phyloP scores from a whole-genome alignment of 306 rosid genomes.

The Pyrus pyrifolia region DNA sequence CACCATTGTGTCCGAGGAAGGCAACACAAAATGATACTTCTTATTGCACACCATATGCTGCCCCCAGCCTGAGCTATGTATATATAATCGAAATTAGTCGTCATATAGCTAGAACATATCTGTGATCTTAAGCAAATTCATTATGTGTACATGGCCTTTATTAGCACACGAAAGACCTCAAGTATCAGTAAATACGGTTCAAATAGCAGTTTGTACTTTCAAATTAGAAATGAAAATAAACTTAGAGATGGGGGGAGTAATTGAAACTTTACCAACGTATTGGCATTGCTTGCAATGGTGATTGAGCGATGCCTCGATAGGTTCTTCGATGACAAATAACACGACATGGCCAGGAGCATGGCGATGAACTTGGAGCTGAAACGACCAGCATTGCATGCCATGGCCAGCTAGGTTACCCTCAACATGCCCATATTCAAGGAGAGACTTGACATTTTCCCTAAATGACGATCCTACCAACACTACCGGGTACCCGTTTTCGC shows the following conservation, averaged over 20 bases:
- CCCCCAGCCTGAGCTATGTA: slow-evolving; percentile 65
- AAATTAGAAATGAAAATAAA: neutral
- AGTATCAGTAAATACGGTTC: neutral
- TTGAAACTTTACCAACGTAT: slow-evolving; percentile 51
- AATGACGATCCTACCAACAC: slow-evolving; percentile 47
- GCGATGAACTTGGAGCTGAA: slow-evolving; percentile 68
- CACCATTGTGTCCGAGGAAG: slow-evolving; percentile 59
- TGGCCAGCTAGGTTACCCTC: slow-evolving; percentile 29
- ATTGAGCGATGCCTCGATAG: slow-evolving; percentile 32
- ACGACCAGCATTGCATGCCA: slow-evolving; percentile 70
- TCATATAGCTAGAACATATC: neutral
- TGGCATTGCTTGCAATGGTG: slow-evolving; percentile 76
- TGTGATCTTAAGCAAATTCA: neutral
- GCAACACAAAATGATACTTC: slow-evolving; percentile 80
- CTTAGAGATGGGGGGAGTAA: neutral
- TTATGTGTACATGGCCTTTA: no score
- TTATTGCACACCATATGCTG: slow-evolving; percentile 71
- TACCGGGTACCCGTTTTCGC: slow-evolving; percentile 61
- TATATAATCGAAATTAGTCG: neutral
- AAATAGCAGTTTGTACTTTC: neutral
- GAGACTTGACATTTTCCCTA: slow-evolving; percentile 56
- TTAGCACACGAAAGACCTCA: no score
- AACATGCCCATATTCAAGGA: slow-evolving; percentile 61
- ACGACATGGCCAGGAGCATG: slow-evolving; percentile 64
- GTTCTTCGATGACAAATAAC: slow-evolving; percentile 63